These are phyloP conservation scores for Pyrenochaeta sp. DNA, from an alignment of 2,329 filamentous ascomycete genomes.

Conservation along the genomic window DNA sequence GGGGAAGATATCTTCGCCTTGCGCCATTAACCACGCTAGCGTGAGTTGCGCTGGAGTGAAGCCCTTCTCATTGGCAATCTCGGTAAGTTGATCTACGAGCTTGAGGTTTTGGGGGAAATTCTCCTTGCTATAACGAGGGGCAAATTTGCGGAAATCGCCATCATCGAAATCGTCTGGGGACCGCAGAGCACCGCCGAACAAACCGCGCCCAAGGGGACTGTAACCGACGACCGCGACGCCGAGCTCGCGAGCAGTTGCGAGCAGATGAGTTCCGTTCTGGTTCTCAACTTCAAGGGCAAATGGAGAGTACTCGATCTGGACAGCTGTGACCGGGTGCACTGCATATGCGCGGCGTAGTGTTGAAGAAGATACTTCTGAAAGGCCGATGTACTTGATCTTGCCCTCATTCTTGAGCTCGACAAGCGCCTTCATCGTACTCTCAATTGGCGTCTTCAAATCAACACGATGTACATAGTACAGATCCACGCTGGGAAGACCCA, in stretches of 20 bases:
- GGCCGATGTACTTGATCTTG: slow-evolving; percentile 58
- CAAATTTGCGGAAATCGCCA: slow-evolving; percentile 30
- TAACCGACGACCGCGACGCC: slow-evolving; percentile 52
- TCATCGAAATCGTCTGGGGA: slow-evolving; percentile 55
- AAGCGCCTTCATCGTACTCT: slow-evolving; percentile 59
- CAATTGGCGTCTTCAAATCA: slow-evolving; percentile 54
- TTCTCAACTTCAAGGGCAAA: slow-evolving; percentile 59
- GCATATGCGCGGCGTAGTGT: slow-evolving; percentile 59
- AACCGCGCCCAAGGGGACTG: slow-evolving; percentile 47
- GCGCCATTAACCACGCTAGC: slow-evolving; percentile 48
- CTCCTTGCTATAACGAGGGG: slow-evolving; percentile 54
- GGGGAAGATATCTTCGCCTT: slow-evolving; percentile 62
- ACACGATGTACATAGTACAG: slow-evolving; percentile 56
- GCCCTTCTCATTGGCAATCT: slow-evolving; percentile 55
- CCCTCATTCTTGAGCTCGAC: slow-evolving; percentile 64
- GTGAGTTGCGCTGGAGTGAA: slow-evolving; percentile 66
- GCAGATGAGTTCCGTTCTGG: slow-evolving; percentile 41
- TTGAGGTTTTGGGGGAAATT: slow-evolving; percentile 48
- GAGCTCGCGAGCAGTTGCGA: slow-evolving; percentile 53
- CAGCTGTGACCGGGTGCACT: slow-evolving; percentile 56
- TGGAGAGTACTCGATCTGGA: slow-evolving; percentile 61
- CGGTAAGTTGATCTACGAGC: slow-evolving; percentile 40
- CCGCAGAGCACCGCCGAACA: slow-evolving; percentile 34
- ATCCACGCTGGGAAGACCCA: slow-evolving; percentile 54
- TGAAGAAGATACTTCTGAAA: slow-evolving; percentile 54